Evolutionary conservation across 2,329 filamentous ascomycete species (phyloP).

Genomic region (Cadophora sp.): DNA sequence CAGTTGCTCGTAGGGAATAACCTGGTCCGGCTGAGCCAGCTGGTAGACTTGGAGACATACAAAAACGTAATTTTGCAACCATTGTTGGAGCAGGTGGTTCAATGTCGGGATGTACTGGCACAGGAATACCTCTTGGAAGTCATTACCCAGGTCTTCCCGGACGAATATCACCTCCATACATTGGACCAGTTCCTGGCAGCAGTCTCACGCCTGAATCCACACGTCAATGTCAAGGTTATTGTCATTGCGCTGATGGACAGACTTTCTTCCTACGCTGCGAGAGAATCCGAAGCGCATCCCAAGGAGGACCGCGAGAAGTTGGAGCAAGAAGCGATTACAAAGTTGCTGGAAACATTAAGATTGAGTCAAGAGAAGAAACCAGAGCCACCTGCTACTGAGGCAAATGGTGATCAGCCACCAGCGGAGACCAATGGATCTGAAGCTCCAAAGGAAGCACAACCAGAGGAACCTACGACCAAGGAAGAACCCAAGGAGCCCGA

Average conservation of each 20-base stretch:
- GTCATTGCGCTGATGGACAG: slow-evolving; percentile 98
- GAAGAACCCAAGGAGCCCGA: slow-evolving; percentile 52
- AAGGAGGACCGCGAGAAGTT: slow-evolving; percentile 75
- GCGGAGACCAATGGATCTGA: slow-evolving; percentile 47
- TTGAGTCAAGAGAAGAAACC: slow-evolving; percentile 63
- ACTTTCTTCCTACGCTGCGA: slow-evolving; percentile 90
- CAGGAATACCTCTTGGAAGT: slow-evolving; percentile 98
- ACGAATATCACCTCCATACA: slow-evolving; percentile 97
- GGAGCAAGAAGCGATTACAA: slow-evolving; percentile 83
- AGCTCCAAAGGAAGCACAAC: slow-evolving; percentile 22
- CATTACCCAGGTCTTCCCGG: slow-evolving; percentile 97
- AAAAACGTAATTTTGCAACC: slow-evolving; percentile 89
- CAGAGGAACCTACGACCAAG: slow-evolving; percentile 46
- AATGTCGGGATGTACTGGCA: slow-evolving; percentile 94
- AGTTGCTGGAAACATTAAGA: slow-evolving; percentile 78
- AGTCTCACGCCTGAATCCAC: slow-evolving; percentile 89
- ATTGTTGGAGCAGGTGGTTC: slow-evolving; percentile 93
- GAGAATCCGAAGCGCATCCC: slow-evolving; percentile 77
- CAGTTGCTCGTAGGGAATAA: slow-evolving; percentile 97
- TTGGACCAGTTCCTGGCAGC: slow-evolving; percentile 94
- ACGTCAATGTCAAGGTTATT: slow-evolving; percentile 97
- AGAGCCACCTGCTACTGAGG: slow-evolving; percentile 37
- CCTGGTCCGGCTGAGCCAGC: slow-evolving; percentile 89
- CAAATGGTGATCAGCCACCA: slow-evolving; percentile 43
- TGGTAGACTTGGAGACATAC: slow-evolving; percentile 95